These are phyloP conservation scores for Leccinum uliginosum DNA, from an alignment of 768 basidiomycete species.

Conservation along the genomic window DNA sequence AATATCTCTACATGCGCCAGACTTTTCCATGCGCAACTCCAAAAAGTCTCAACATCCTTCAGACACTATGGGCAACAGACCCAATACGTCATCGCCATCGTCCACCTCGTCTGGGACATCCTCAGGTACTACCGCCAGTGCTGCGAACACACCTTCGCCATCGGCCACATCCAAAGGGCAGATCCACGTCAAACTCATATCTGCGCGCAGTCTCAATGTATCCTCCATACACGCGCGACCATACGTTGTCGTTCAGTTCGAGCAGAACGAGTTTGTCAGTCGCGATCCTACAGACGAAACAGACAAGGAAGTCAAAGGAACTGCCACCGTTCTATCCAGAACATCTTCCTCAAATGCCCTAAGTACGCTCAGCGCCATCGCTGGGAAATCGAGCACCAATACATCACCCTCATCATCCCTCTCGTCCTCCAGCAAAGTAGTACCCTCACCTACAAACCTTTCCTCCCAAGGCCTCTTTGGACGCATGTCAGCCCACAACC, in stretches of 20 bases:
- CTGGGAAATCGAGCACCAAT: slow-evolving; percentile 39
- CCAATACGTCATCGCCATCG: slow-evolving; percentile 40
- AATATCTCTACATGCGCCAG: slow-evolving; percentile 81
- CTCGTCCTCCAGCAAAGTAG: slow-evolving; percentile 35
- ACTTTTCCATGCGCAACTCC: slow-evolving; percentile 73
- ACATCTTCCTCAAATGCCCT: slow-evolving; percentile 61
- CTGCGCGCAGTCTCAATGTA: slow-evolving; percentile 79
- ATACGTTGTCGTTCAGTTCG: slow-evolving; percentile 97
- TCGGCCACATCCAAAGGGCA: slow-evolving; percentile 56
- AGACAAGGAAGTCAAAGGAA: slow-evolving; percentile 87
- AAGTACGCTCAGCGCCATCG: slow-evolving; percentile 62
- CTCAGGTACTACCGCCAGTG: slow-evolving; percentile 19
- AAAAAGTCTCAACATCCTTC: slow-evolving; percentile 33
- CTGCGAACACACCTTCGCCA: slow-evolving; percentile 22
- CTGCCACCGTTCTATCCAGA: slow-evolving; percentile 53
- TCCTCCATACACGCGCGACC: slow-evolving; percentile 61
- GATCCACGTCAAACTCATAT: slow-evolving; percentile 94
- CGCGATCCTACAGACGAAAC: slow-evolving; percentile 82
- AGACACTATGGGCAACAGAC: slow-evolving; percentile 33
- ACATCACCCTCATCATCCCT: slow-evolving; percentile 42
- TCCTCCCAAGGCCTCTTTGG: slow-evolving; percentile 51
- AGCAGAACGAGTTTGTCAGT: slow-evolving; percentile 97
- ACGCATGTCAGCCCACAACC: slow-evolving; percentile 74
- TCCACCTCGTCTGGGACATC: slow-evolving; percentile 35
- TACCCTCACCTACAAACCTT: slow-evolving; percentile 26